These are phyloP conservation scores for Ceratobasidium theobromae DNA, from an alignment of 1,284 basidiomycete species.

Conservation along the genomic window DNA sequence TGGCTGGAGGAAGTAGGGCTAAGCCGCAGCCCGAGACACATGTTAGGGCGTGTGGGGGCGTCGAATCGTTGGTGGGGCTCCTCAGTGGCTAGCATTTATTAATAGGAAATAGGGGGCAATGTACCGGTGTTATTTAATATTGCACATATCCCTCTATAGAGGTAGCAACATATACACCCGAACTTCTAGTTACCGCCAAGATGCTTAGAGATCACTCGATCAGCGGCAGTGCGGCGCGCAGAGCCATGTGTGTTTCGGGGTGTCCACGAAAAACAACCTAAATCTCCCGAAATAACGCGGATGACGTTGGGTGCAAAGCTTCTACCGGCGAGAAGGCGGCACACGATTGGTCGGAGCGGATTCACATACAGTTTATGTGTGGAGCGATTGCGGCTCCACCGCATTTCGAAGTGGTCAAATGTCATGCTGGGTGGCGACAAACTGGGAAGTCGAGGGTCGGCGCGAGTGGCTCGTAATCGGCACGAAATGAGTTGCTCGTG, in stretches of 20 bases:
- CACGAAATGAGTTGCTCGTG: not conserved
- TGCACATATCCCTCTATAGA: no score
- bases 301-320: not conserved
- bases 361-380: not conserved
- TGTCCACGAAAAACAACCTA: not conserved
- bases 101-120: no score
- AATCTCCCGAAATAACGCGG: not conserved
- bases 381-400: not conserved
- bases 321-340: conserved; percentile 5
- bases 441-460: not conserved
- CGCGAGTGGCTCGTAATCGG: not conserved
- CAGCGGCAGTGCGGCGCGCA: no score
- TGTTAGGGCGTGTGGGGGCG: no score
- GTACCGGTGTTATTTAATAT: no score
- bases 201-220: no score
- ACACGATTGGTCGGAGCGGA: not conserved
- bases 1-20: no score
- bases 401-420: not conserved
- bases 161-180: no score
- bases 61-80: no score
- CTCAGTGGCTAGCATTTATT: no score
- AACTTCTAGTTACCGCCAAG: not conserved
- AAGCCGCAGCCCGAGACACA: no score
- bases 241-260: no score
- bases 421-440: not conserved